Evolutionary conservation across 768 basidiomycete genomes (phyloP).

Genomic region (Atractiella rhizophila): DNA sequence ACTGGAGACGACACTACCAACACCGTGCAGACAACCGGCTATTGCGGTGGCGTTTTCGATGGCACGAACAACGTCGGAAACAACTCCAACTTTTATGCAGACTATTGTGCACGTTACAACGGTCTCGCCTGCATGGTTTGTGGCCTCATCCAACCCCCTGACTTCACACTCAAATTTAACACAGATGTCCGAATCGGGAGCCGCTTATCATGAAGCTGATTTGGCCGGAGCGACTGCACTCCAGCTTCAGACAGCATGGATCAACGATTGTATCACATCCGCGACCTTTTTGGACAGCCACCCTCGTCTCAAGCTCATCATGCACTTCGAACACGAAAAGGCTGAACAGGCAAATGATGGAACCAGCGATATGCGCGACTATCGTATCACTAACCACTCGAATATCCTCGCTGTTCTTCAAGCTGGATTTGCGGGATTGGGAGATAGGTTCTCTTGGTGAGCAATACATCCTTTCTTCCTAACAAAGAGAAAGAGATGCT

Average conservation of each 20-base stretch:
- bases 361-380: conserved; percentile 13
- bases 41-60: conserved; percentile 12
- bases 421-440: conserved; percentile 9
- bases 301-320: conserved; percentile 18
- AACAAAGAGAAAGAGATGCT: too few species aligned
- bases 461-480: not conserved
- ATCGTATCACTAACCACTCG: conserved; percentile 15
- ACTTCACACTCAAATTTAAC: fast-evolving
- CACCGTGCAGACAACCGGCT: conserved; percentile 7
- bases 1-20: conserved; percentile 9
- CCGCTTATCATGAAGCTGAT: conserved; percentile 15
- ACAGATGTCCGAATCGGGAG: conserved; percentile 16
- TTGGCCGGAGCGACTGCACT: conserved; percentile 5
- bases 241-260: conserved; percentile 9
- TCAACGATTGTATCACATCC: conserved; percentile 15
- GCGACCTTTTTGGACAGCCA: conserved; percentile 9
- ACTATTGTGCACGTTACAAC: conserved; percentile 12
- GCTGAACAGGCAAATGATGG: conserved; percentile 11
- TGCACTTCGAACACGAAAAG: conserved; percentile 20
- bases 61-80: conserved; percentile 3
- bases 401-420: conserved; percentile 9
- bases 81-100: conserved; percentile 12
- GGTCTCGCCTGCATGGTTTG: conserved; percentile 17
- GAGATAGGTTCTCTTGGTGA: conserved; percentile 11
- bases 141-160: not conserved